phyloP scores from a whole-genome alignment of 768 basidiomycete species.

The Crepidotus variabilis region DNA sequence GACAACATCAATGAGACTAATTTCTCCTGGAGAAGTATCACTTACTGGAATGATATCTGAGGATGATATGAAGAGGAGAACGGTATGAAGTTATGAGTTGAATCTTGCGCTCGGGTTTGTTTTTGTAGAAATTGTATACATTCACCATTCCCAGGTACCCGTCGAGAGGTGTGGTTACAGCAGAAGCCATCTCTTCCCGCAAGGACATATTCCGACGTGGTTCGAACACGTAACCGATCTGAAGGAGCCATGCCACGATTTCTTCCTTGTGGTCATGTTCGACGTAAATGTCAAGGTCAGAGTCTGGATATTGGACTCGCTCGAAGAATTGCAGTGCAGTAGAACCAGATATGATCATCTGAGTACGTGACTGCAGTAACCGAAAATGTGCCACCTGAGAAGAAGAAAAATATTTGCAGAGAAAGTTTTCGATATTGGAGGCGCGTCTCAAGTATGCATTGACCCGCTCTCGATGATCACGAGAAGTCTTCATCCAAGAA shows the following conservation, averaged over 20 bases:
- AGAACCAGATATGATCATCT: constrained; percentile 50
- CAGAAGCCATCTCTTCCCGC: background rate
- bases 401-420: constrained; percentile 20
- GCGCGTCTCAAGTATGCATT: constrained; percentile 12
- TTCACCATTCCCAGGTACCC: constrained; percentile 19
- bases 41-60: constrained; percentile 22
- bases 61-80: constrained; percentile 24
- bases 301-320: constrained; percentile 34
- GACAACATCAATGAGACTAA: constrained; percentile 1
- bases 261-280: constrained; percentile 24
- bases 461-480: background rate
- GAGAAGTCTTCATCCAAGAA: constrained; percentile 20
- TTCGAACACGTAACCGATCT: constrained; percentile 19
- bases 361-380: constrained; percentile 36
- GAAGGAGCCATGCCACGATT: constrained; percentile 32
- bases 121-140: constrained; percentile 30
- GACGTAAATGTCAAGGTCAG: constrained; percentile 52
- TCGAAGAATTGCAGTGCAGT: constrained; percentile 51
- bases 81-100: constrained; percentile 33
- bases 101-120: constrained; percentile 19
- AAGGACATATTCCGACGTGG: constrained; percentile 5
- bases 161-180: background rate
- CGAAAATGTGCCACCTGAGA: constrained; percentile 30
- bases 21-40: background rate
- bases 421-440: constrained; percentile 5